Conservation (phyloP, 805 yeast genomes). For the Candida sakaeoensis region DNA sequence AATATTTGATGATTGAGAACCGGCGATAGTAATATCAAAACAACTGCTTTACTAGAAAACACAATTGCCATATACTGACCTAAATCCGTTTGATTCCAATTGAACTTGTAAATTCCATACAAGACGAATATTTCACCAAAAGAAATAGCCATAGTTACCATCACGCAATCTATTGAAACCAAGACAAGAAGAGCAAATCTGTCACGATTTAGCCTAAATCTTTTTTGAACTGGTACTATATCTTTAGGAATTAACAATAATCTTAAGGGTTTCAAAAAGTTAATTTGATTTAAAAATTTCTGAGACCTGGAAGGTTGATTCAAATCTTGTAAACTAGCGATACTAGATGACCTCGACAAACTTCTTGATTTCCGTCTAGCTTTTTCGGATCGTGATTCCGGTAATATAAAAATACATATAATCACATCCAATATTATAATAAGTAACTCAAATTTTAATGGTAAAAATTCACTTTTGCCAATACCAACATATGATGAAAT, state of each 20-base stretch:
- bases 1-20: conserved; percentile 32
- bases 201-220: conserved; percentile 16
- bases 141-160: conserved; percentile 27
- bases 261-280: conserved; percentile 46
- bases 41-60: conserved; percentile 47
- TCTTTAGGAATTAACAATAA: conserved; percentile 51
- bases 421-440: conserved; percentile 28
- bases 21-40: conserved; percentile 53
- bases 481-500: conserved; percentile 11
- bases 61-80: conserved; percentile 54
- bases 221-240: conserved; percentile 16
- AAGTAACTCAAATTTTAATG: conserved; percentile 30
- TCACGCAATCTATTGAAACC: conserved; percentile 42
- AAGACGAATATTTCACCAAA: conserved; percentile 44
- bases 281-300: conserved; percentile 9
- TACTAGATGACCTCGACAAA: conserved; percentile 22
- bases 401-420: conserved; percentile 35
- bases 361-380: conserved; percentile 53
- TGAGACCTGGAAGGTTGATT: background rate
- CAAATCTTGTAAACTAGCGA: conserved; percentile 11
- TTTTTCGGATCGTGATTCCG: conserved; percentile 60
- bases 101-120: conserved; percentile 50
- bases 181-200: conserved; percentile 44
- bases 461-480: conserved; percentile 25
- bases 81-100: conserved; percentile 52